Conservation (phyloP, 148 eudicot genomes). For the Rhododendron mucronatum region DNA sequence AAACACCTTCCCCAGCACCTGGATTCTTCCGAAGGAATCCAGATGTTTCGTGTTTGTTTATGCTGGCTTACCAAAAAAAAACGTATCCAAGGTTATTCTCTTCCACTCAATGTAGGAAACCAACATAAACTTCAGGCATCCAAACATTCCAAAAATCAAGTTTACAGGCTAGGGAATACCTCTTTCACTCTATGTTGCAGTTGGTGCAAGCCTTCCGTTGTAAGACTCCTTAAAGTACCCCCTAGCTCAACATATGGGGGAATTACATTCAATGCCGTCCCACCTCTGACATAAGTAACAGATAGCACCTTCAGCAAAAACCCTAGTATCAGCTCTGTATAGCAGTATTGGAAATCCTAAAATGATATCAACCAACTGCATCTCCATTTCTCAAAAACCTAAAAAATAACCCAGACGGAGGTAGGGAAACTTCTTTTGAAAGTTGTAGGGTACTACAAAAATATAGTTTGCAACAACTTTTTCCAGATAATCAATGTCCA, state of each 20-base stretch:
- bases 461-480: background rate
- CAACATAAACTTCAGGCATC: background rate
- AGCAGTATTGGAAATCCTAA: background rate
- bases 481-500: background rate
- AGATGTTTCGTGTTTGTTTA: background rate
- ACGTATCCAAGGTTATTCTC: background rate
- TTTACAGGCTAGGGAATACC: slow-evolving; percentile 31
- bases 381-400: background rate
- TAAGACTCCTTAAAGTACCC: slow-evolving; percentile 77
- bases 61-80: background rate
- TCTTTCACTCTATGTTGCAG: slow-evolving; percentile 59
- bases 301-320: slow-evolving; percentile 67
- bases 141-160: background rate
- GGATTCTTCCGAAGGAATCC: background rate
- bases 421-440: background rate
- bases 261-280: slow-evolving; percentile 46
- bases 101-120: background rate
- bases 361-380: background rate
- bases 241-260: slow-evolving; percentile 67
- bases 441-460: background rate
- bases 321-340: slow-evolving; percentile 1
- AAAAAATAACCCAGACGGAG: background rate
- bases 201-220: slow-evolving; percentile 60
- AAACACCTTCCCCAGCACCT: background rate
- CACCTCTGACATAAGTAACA: slow-evolving; percentile 68